phyloP scores from a whole-genome alignment of 2,329 filamentous ascomycete genomes.

The Rugonectria rugulosa region DNA sequence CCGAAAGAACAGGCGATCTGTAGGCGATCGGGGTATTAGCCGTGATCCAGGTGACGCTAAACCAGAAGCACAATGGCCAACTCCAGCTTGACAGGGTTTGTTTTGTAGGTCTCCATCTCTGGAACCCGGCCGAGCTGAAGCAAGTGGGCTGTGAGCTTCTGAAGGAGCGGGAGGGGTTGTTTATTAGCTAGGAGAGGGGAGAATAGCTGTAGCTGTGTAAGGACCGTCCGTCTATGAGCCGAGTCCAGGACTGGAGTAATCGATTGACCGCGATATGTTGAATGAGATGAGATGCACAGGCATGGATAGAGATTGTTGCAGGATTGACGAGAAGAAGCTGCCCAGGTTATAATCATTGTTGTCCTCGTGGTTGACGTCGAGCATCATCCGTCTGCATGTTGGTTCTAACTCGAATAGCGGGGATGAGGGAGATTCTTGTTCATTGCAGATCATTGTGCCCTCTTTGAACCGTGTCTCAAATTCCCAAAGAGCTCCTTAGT shows the following conservation, averaged over 20 bases:
- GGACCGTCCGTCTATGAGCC: neutral
- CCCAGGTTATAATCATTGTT: no score
- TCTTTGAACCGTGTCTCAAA: no score
- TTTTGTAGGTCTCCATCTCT: slow-evolving; percentile 10
- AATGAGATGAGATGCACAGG: neutral
- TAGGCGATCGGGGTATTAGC: slow-evolving; percentile 34
- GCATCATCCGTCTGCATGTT: no score
- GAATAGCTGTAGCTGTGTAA: neutral
- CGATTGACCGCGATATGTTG: neutral
- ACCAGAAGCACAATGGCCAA: slow-evolving; percentile 18
- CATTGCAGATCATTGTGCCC: no score
- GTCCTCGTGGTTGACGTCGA: no score
- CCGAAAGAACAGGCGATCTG: slow-evolving; percentile 15
- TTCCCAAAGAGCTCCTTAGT: no score
- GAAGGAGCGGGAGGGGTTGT: neutral
- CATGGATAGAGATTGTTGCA: neutral
- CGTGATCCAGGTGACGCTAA: slow-evolving; percentile 34
- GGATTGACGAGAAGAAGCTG: neutral
- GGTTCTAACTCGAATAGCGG: neutral
- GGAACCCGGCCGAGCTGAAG: slow-evolving; percentile 37
- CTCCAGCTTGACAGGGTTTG: slow-evolving; percentile 39
- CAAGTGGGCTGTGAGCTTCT: slow-evolving; percentile 35
- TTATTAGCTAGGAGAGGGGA: neutral
- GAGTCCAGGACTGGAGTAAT: neutral
- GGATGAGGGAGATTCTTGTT: neutral